Evolutionary conservation across 352 stramenopile species (phyloP), one percentile per base, ranked within the genome.

Genomic region (Phytophthora citrophthora): DNA sequence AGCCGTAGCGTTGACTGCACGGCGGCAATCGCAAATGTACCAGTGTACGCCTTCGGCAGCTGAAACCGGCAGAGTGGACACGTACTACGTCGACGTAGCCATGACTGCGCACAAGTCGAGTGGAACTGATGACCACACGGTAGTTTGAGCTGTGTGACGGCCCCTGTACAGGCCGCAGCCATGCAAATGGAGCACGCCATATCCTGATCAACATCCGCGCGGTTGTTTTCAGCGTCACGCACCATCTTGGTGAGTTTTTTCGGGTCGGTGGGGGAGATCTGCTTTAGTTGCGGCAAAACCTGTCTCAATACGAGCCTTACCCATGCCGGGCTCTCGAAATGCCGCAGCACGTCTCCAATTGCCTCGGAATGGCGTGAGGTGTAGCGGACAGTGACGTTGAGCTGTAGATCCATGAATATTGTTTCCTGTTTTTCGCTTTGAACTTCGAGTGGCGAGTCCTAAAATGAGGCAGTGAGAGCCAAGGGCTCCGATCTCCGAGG

Each of bases 41-140:
- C 83, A 0, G 75, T 77, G 55, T 90, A 89, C 38, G 79, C 79
- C 56, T 83, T 86, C 18, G 71, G 79, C 18, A 97, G 83, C 74
- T 97, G 89, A 58, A 93, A 86, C 29, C 97, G 95, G 67, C 96
- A 99, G 13, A 96, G 88, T 13, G 94, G 94, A 71, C 96, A 99
- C 27, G 90, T 95, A 45, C 77, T 84, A 57, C 97, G 89, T 49
- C 92, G 89, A 46, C 82, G 67, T 36, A 97, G 90, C 95, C 96
- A 99, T 23, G 80, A 88, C 43, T 86, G 64, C 49, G 98, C 89
- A 76, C 96, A 99, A 36, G 74, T 69, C n/a, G 85, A 66, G 71
- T 99, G 95, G 74, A 98, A 98, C 32, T 83, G 60, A 74, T 99
- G 96, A 38, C 83, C 77, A 64, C 95, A 99, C 23, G 93, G 89